These are phyloP conservation scores for Xylaria palmicola DNA, from an alignment of 495 filamentous ascomycete genomes.

Conservation along the genomic window DNA sequence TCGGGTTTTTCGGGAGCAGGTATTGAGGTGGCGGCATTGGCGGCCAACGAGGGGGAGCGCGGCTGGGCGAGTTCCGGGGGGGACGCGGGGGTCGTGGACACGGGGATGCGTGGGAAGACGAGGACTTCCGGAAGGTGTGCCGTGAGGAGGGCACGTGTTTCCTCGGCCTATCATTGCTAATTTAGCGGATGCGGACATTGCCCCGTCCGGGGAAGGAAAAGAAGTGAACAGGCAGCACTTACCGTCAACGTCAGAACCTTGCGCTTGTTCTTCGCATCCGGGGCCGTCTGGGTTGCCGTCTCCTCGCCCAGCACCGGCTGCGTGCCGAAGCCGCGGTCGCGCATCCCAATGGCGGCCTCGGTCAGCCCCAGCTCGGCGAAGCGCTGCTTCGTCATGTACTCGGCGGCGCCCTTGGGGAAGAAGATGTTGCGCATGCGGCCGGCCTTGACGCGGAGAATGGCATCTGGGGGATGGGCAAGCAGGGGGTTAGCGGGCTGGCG, in stretches of 20 bases:
- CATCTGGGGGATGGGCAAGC: slow-evolving; percentile 26
- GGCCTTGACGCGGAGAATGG: slow-evolving; percentile 44
- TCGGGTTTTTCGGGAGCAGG: background rate
- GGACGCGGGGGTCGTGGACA: slow-evolving; percentile 12
- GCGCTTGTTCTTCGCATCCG: slow-evolving; percentile 17
- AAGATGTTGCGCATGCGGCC: slow-evolving; percentile 51
- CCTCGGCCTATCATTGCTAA: slow-evolving; percentile 20
- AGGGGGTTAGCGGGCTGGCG: no score
- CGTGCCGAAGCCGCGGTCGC: slow-evolving; percentile 37
- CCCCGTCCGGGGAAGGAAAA: background rate
- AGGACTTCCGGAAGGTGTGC: slow-evolving; percentile 87
- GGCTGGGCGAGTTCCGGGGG: background rate
- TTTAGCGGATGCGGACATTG: background rate
- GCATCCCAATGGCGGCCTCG: slow-evolving; percentile 40
- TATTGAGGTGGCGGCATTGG: slow-evolving; percentile 20
- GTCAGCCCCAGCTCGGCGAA: slow-evolving; percentile 41
- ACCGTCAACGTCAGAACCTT: slow-evolving; percentile 21
- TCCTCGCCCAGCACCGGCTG: slow-evolving; percentile 8
- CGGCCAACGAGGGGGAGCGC: slow-evolving; percentile 25
- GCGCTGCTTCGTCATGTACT: slow-evolving; percentile 45
- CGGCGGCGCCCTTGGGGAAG: slow-evolving; percentile 42
- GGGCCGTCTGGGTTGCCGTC: background rate
- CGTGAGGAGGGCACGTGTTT: slow-evolving; percentile 73
- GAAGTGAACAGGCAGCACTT: background rate
- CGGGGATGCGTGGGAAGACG: slow-evolving; percentile 75